Evolutionary conservation across 768 basidiomycete species (phyloP), one percentile per base, ranked within the genome.

Genomic region (Pleurotus giganteus): DNA sequence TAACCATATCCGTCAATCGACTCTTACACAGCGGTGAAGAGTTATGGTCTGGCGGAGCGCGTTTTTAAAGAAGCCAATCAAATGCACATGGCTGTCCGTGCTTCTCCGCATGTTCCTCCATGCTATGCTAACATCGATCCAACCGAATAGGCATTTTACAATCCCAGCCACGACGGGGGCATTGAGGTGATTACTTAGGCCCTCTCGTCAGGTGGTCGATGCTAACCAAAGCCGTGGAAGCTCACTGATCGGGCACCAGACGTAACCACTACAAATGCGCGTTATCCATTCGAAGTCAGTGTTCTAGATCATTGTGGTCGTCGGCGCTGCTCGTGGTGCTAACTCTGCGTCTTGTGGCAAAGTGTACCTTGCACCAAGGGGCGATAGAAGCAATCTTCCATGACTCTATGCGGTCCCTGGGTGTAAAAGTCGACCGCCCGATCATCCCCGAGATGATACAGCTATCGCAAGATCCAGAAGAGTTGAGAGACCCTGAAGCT

Each of bases 31-130:
- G 7, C 17, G 7, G 26, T 13, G 9, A 49, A 91, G 88, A 91
- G 88, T 58, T 91, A 91, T 68, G 89, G 89, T 4, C 76, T 91
- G 4, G 86, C 80, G 0, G 84, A 89, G 15, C 76, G 80, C 2
- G 62, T 91, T 19, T 56, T 90, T 23, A 74, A 68, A 36, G 80
- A 89, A 61, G 88, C 82, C 4, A 83, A 82, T 55, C 85, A 88
- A 46, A 75, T 91, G 76, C 81, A 88, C 57, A 77, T 81, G 69
- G 82, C 81, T 50, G 89, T 89, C 65, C 56, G 82, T 71, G 8
- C 9, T 34, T 41, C 37, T 6, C n/a, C 24, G 47, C 39, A 13
- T n/a, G 36, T 8, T 11, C 23, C 21, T 32, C 24, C 13, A 47
- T 28, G 47, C 2, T 28, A 24, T n/a, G 37, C 24, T 5, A n/a